These are phyloP conservation scores for Lanmaoa pseudosensibilis DNA, from an alignment of 768 basidiomycete genomes.

Conservation along the genomic window DNA sequence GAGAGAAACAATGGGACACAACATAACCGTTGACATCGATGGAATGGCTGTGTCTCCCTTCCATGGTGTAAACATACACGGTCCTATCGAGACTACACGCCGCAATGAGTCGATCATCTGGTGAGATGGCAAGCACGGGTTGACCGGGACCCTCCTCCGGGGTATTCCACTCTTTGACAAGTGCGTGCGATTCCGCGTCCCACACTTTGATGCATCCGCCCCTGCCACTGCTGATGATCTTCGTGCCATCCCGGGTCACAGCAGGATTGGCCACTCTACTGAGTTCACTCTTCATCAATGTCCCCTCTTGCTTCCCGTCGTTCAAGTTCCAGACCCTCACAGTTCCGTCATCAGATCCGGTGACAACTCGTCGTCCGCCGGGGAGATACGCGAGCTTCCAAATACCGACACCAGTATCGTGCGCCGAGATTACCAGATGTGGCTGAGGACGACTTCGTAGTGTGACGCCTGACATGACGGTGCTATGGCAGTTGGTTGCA, in stretches of 20 bases:
- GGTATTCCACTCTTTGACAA: background rate
- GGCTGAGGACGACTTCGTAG: background rate
- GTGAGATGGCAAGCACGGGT: background rate
- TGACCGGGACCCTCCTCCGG: rapidly evolving
- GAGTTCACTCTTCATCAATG: no score
- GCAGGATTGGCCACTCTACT: no score
- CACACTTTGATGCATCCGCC: background rate
- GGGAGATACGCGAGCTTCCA: slow-evolving; percentile 4
- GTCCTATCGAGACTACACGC: no score
- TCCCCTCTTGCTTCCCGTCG: background rate
- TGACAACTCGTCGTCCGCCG: background rate
- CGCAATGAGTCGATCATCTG: background rate
- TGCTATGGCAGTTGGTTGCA: no score
- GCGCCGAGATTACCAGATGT: background rate
- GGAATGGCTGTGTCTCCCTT: background rate
- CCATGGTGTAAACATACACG: no score
- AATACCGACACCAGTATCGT: background rate
- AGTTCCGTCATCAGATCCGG: background rate
- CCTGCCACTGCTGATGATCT: background rate
- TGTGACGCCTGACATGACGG: background rate
- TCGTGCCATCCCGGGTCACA: background rate
- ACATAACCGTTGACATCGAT: no score
- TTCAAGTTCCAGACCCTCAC: background rate
- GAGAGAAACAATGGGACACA: no score
- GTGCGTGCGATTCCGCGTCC: background rate